Conservation (phyloP, 768 basidiomycete genomes). For the Panaeolus papilionaceus region DNA sequence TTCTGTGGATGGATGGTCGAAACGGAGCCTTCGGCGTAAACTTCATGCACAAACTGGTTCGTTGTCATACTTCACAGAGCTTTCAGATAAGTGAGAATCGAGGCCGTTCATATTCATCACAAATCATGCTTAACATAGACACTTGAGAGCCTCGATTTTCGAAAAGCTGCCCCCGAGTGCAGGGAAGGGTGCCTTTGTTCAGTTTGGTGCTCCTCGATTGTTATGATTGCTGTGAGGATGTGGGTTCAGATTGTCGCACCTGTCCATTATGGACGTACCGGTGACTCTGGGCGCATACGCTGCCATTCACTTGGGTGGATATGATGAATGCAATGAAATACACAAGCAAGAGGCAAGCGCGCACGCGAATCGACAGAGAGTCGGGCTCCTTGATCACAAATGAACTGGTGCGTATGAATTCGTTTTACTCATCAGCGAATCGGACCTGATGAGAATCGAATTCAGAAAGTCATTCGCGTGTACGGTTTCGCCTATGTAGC, state of each 20-base stretch:
- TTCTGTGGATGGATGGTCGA: too few species aligned
- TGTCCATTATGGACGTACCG: not conserved
- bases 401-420: too few species aligned
- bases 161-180: not conserved
- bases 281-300: not conserved
- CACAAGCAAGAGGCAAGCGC: too few species aligned
- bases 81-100: not conserved
- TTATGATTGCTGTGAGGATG: not conserved
- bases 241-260: not conserved
- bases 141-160: not conserved
- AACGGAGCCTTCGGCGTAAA: too few species aligned
- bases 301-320: not conserved
- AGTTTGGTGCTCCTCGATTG: not conserved
- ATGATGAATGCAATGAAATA: not conserved
- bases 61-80: not conserved
- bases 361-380: too few species aligned
- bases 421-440: not conserved
- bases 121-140: not conserved
- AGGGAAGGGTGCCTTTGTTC: not conserved
- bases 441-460: not conserved
- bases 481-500: not conserved
- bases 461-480: not conserved
- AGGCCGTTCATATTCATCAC: not conserved
- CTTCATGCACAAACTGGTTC: too few species aligned
- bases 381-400: too few species aligned